These are phyloP conservation scores for Starmerella scarabaei DNA, from an alignment of 805 yeast species.

Conservation along the genomic window DNA sequence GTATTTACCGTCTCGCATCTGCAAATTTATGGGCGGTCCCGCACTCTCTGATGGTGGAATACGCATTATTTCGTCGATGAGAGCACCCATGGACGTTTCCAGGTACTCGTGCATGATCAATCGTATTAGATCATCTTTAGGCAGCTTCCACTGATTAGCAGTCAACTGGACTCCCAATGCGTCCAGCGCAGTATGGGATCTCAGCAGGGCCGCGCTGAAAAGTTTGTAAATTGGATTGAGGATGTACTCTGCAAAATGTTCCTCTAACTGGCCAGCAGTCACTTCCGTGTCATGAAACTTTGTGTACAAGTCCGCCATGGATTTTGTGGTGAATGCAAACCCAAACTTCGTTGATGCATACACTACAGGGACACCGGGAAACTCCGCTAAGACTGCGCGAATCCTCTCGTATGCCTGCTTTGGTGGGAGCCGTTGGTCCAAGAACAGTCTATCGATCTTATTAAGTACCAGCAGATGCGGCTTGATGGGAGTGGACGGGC, in stretches of 20 bases:
- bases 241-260: constrained; percentile 51
- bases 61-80: constrained; percentile 2
- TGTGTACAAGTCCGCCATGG: constrained; percentile 46
- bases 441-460: constrained; percentile 72
- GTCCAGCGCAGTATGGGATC: constrained; percentile 35
- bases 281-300: constrained; percentile 25
- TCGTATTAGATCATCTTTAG: constrained; percentile 3
- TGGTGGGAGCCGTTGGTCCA: constrained; percentile 69
- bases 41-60: constrained; percentile 11
- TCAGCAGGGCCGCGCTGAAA: constrained; percentile 44
- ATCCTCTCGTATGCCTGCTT: constrained; percentile 54
- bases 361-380: constrained; percentile 20
- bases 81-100: constrained; percentile 1
- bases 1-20: neutral
- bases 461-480: constrained; percentile 43
- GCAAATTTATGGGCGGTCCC: neutral
- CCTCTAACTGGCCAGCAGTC: constrained; percentile 59
- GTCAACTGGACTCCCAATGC: constrained; percentile 29
- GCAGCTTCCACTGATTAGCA: constrained; percentile 1
- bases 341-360: constrained; percentile 59
- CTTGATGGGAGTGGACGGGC: constrained; percentile 38
- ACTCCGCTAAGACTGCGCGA: constrained; percentile 36
- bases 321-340: constrained; percentile 51
- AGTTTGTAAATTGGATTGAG: constrained; percentile 73
- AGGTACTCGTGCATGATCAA: constrained; percentile 7